Evolutionary conservation across 2,329 filamentous ascomycete species (phyloP), one percentile per base, ranked within the genome.

Genomic region (Fusarium phyllophilum): DNA sequence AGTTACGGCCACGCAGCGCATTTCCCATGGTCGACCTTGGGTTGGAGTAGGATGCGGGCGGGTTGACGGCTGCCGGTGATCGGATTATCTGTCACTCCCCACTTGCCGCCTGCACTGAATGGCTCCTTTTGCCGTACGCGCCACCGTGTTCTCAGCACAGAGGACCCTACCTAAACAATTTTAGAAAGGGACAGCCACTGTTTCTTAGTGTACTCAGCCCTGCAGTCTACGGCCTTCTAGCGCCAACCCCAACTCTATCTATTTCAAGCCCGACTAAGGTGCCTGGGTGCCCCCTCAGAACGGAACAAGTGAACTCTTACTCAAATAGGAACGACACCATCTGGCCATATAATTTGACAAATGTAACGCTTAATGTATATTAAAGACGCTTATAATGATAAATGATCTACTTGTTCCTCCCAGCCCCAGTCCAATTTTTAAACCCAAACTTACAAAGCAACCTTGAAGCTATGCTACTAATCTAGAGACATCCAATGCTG

Each of bases 21-120:
- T 76, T 73, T 67, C 34, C 48, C 52, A 51, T 63, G 38, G 58
- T 57, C 56, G 51, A 42, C 34, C 22, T n/a, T n/a, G 14, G 24
- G 12, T n/a, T 55, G 36, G 51, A 39, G 18, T 29, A 54, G 34
- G 24, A 39, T 74, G 62, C 38, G 62, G 56, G 61, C 41, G 62
- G 68, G 66, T 66, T 60, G 67, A 64, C 64, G 64, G 72, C 65
- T 70, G 59, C 68, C 68, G 79, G 80, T 75, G 59, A 73, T 79
- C 77, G 78, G 78, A 82, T 82, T 80, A 82, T 81, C 80, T 79
- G 78, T 77, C 73, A 66, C 63, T 76, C 75, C 76, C 75, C 75
- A 67, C 72, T 62, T 75, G 70, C 70, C 74, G 55, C 70, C 59
- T 74, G 36, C 57, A 58, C 57, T 51, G 54, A 57, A 62, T 74